These are phyloP conservation scores for Fusarium falciforme DNA, from an alignment of 2,329 filamentous ascomycete genomes.

Conservation along the genomic window DNA sequence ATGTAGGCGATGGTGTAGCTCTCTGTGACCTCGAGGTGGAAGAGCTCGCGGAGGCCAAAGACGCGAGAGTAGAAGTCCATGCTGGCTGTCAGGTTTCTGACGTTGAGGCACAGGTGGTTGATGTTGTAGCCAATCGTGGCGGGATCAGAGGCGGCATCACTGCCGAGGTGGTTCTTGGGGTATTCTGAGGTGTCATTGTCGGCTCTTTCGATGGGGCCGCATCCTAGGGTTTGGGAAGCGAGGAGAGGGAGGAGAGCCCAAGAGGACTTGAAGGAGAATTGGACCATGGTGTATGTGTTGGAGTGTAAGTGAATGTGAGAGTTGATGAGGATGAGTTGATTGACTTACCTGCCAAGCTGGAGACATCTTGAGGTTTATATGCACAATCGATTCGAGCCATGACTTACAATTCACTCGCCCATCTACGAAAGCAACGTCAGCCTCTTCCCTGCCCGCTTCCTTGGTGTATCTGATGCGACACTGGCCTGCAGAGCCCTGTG, in stretches of 20 bases:
- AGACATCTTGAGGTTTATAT: background rate
- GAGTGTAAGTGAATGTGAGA: background rate
- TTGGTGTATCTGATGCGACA: background rate
- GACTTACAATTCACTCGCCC: background rate
- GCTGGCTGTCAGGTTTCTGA: conserved; percentile 45
- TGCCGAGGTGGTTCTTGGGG: conserved; percentile 6
- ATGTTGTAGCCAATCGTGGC: conserved; percentile 50
- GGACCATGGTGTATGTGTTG: background rate
- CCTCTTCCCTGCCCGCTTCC: background rate
- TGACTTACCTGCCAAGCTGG: background rate
- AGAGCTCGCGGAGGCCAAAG: conserved; percentile 50
- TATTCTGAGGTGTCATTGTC: background rate
- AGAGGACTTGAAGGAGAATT: background rate
- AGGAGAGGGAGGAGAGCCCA: background rate
- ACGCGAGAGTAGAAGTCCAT: conserved; percentile 49
- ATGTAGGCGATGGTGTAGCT: conserved; percentile 50
- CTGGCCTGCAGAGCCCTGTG: background rate
- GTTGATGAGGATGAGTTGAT: background rate
- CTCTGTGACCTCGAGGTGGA: conserved; percentile 45
- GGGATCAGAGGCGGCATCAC: conserved; percentile 43
- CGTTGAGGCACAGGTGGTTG: conserved; percentile 50
- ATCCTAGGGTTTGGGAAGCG: background rate
- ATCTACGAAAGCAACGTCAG: background rate
- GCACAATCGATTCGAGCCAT: background rate
- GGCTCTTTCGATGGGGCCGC: background rate